Conservation (phyloP, 176 grass and related monocot genomes). For the Zoysia pacifica region DNA sequence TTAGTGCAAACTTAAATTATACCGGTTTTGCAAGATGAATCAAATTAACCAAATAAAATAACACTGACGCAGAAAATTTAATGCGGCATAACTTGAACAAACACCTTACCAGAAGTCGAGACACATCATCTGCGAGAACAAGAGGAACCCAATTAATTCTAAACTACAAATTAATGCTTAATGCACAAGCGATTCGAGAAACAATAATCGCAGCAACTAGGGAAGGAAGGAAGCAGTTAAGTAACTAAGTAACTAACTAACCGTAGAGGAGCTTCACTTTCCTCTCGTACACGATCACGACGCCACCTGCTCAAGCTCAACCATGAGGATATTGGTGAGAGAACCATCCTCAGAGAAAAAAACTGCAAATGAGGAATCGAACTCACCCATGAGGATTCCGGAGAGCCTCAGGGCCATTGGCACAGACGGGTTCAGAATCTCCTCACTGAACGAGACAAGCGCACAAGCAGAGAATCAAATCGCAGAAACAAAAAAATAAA, state of each 20-base stretch:
- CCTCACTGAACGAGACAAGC: conserved; percentile 52
- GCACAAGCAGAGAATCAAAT: background rate
- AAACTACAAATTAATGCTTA: background rate
- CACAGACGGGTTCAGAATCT: conserved; percentile 88
- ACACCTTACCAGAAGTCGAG: conserved; percentile 63
- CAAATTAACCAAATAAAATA: background rate
- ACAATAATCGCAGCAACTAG: background rate
- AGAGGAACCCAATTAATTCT: background rate
- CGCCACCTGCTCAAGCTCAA: conserved; percentile 58
- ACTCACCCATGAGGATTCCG: conserved; percentile 92
- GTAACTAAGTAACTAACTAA: conserved; percentile 24
- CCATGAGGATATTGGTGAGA: background rate
- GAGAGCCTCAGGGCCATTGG: conserved; percentile 94
- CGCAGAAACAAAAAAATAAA: background rate
- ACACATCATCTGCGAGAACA: conserved; percentile 65
- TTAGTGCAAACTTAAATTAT: background rate
- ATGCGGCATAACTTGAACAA: background rate
- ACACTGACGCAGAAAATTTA: background rate
- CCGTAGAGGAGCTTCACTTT: conserved; percentile 90
- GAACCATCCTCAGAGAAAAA: background rate
- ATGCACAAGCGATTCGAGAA: background rate
- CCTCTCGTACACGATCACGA: conserved; percentile 90
- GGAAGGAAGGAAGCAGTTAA: background rate
- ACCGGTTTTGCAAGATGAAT: background rate
- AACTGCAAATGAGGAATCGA: background rate